These are phyloP conservation scores for Sporothrix protearum DNA, from an alignment of 2,329 filamentous ascomycete genomes.

Conservation along the genomic window DNA sequence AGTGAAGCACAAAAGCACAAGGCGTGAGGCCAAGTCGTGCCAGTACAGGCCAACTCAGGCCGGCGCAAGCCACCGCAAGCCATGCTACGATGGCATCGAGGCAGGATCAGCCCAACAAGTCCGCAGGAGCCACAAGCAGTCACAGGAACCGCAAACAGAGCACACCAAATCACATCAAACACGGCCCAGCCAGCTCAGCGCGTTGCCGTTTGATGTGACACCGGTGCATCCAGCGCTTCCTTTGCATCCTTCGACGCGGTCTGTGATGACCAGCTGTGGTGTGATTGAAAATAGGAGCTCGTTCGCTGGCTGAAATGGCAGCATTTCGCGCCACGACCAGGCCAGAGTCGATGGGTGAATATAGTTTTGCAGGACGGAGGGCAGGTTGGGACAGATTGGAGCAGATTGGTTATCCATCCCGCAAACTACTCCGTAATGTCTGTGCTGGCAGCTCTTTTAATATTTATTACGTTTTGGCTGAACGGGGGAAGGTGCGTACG, in stretches of 20 bases:
- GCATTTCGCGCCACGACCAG: no score
- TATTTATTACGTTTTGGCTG: not conserved
- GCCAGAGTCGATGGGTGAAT: not conserved
- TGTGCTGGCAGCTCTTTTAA: not conserved
- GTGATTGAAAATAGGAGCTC: not conserved
- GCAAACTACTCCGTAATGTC: not conserved
- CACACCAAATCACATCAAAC: not conserved
- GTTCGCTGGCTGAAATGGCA: not conserved
- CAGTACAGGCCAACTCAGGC: not conserved
- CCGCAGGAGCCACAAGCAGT: not conserved
- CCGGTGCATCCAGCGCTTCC: not conserved
- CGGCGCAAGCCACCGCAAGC: not conserved
- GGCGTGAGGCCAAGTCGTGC: not conserved
- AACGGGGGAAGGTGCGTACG: not conserved
- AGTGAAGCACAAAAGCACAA: not conserved
- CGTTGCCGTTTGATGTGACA: not conserved
- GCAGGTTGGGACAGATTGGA: not conserved
- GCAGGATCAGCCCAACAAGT: not conserved
- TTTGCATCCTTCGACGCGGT: not conserved
- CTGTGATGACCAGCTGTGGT: not conserved
- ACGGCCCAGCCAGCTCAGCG: not conserved
- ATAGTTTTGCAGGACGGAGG: conserved; percentile 1
- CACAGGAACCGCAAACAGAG: no score
- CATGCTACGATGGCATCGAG: not conserved
- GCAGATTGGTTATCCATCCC: not conserved